Evolutionary conservation across 306 rosid species (phyloP).

Genomic region (Leucaena leucocephala): DNA sequence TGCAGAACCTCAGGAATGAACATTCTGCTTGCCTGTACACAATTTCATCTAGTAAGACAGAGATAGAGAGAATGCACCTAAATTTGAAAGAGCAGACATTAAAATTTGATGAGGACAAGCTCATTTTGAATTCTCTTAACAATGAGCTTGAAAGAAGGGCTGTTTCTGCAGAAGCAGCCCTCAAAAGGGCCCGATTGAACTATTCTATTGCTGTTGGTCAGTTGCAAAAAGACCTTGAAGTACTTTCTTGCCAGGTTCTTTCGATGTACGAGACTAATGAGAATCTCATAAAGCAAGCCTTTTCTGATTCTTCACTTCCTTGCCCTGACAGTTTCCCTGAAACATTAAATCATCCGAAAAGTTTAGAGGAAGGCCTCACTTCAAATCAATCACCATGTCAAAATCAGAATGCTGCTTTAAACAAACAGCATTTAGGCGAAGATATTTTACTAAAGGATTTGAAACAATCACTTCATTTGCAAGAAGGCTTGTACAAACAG

Average conservation of each 20-base stretch:
- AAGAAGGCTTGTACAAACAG: slow-evolving; percentile 79
- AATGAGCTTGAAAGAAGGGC: slow-evolving; percentile 90
- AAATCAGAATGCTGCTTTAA: slow-evolving; percentile 50
- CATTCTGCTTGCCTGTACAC: slow-evolving; percentile 88
- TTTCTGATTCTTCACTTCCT: slow-evolving; percentile 69
- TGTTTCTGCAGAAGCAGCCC: slow-evolving; percentile 80
- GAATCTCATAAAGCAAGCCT: slow-evolving; percentile 81
- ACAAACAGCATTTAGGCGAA: slow-evolving; percentile 62
- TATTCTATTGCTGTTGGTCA: slow-evolving; percentile 95
- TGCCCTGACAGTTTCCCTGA: slow-evolving; percentile 49
- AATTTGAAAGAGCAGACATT: slow-evolving; percentile 74
- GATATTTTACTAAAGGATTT: slow-evolving; percentile 62
- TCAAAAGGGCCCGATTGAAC: slow-evolving; percentile 93
- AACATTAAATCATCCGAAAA: slow-evolving; percentile 43
- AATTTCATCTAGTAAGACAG: slow-evolving; percentile 81
- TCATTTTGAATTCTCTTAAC: slow-evolving; percentile 62
- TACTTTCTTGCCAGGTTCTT: slow-evolving; percentile 83
- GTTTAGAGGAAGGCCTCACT: slow-evolving; percentile 49
- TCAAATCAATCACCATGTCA: slow-evolving; percentile 50
- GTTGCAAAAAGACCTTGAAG: slow-evolving; percentile 94
- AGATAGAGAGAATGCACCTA: slow-evolving; percentile 78
- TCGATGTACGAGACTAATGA: slow-evolving; percentile 93
- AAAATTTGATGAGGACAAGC: slow-evolving; percentile 75
- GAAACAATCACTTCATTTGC: slow-evolving; percentile 75
- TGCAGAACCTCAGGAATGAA: slow-evolving; percentile 89